Percentiles rank a stretch among this genome's conserved stretches.
These are phyloP conservation scores for Cryphonectria nitschkei DNA, from an alignment of 2,329 filamentous ascomycete genomes.

Conservation along the genomic window DNA sequence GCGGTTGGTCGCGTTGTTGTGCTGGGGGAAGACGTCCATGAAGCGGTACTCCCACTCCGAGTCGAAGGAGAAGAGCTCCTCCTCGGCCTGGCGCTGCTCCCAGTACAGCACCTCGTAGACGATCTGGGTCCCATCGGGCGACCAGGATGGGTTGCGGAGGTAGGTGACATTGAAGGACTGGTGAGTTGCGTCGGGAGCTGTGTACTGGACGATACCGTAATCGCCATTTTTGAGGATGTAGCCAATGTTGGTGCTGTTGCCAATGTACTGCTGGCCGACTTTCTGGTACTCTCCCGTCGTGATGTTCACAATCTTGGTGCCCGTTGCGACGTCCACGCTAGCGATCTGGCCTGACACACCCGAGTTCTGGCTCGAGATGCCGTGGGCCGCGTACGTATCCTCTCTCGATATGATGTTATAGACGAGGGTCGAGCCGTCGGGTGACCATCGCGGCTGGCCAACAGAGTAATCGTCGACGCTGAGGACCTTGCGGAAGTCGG, in stretches of 20 bases:
- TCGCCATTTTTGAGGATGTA: slow-evolving; percentile 37
- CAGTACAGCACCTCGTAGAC: slow-evolving; percentile 35
- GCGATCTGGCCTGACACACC: slow-evolving; percentile 37
- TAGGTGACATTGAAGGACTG: slow-evolving; percentile 25
- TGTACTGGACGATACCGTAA: slow-evolving; percentile 37
- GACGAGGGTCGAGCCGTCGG: slow-evolving; percentile 32
- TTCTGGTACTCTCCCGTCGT: slow-evolving; percentile 35
- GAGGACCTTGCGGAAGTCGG: slow-evolving; percentile 33
- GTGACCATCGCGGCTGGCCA: slow-evolving; percentile 15
- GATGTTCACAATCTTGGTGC: slow-evolving; percentile 37
- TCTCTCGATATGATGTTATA: slow-evolving; percentile 45
- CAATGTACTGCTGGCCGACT: slow-evolving; percentile 33
- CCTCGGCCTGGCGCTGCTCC: slow-evolving; percentile 39
- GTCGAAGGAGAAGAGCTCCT: slow-evolving; percentile 44
- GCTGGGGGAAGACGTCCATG: slow-evolving; percentile 46
- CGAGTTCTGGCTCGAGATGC: slow-evolving; percentile 30
- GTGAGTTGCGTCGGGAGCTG: slow-evolving; percentile 29
- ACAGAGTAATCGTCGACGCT: slow-evolving; percentile 7
- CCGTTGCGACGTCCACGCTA: slow-evolving; percentile 45
- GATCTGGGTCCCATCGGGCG: slow-evolving; percentile 37
- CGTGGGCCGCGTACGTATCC: slow-evolving; percentile 43
- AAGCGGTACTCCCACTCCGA: slow-evolving; percentile 46
- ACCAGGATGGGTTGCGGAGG: slow-evolving; percentile 37
- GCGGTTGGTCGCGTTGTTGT: slow-evolving; percentile 31
- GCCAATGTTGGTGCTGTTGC: slow-evolving; percentile 29